Evolutionary conservation across 331 rosid species (phyloP).

Genomic region (Malus hybrid): DNA sequence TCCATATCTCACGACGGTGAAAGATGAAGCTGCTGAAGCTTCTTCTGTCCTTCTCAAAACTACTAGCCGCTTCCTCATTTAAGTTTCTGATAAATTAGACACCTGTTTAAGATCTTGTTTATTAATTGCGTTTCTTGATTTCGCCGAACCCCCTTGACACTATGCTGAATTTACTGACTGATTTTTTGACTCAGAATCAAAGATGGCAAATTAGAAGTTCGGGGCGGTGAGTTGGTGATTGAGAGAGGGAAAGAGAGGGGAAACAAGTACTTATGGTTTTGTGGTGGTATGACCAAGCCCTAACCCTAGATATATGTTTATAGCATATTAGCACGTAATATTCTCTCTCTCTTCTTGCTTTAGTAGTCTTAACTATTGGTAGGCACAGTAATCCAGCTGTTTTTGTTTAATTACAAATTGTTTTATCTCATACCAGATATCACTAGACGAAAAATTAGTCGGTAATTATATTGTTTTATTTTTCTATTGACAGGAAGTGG

Average conservation of each 20-base stretch:
- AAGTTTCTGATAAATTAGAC: not conserved
- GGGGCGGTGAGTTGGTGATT: not conserved
- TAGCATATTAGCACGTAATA: constrained; percentile 17
- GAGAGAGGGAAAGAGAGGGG: not conserved
- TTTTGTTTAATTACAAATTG: not conserved
- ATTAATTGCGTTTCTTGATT: not conserved
- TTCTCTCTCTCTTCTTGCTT: not conserved
- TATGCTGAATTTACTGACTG: not conserved
- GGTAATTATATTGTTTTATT: not conserved
- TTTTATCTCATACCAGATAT: not conserved
- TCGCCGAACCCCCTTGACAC: not conserved
- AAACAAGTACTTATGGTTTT: not conserved
- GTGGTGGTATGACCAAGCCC: constrained; percentile 29
- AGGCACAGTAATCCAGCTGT: not conserved
- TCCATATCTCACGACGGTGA: constrained; percentile 20
- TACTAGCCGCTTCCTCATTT: constrained; percentile 89
- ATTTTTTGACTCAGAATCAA: not conserved
- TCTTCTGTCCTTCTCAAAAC: constrained; percentile 67
- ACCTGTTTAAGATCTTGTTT: not conserved
- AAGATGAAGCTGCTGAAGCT: constrained; percentile 13
- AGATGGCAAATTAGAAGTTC: not conserved
- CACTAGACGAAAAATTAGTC: not conserved
- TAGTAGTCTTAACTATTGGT: constrained; percentile 4
- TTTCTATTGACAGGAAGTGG: not conserved
- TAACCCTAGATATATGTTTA: constrained; percentile 36